A percentile compares a stretch with the other conserved stretches of the same genome.
These are phyloP conservation scores for Cutaneotrichosporon dermatis DNA, from an alignment of 1,284 basidiomycete species.

Conservation along the genomic window DNA sequence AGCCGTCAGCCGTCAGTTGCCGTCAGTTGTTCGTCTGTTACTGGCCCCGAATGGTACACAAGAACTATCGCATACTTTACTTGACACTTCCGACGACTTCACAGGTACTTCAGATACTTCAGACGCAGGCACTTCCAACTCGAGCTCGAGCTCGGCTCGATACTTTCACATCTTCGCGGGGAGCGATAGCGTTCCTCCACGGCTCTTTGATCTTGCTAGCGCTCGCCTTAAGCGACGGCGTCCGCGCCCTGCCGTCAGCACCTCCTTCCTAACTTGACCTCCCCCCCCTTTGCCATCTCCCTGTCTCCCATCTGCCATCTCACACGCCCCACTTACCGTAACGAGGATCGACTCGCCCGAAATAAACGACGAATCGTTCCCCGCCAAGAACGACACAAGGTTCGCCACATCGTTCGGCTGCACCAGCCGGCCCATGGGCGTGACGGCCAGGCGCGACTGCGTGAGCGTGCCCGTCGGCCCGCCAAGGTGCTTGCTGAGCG, in stretches of 20 bases:
- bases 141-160: not conserved
- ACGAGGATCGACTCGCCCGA: conserved; percentile 19
- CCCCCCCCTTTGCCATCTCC: too few relatives aligned
- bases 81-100: too few relatives aligned
- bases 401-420: conserved; percentile 17
- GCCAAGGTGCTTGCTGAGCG: conserved; percentile 8
- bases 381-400: conserved; percentile 20
- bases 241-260: conserved; percentile 1
- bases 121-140: too few relatives aligned
- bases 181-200: not conserved
- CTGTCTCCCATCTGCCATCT: too few relatives aligned
- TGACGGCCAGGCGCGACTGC: not conserved
- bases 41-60: too few relatives aligned
- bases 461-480: conserved; percentile 3
- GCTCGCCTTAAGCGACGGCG: not conserved
- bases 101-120: too few relatives aligned
- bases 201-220: too few relatives aligned
- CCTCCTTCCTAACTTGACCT: too few relatives aligned
- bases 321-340: conserved; percentile 8
- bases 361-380: conserved; percentile 19
- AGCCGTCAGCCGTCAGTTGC: too few relatives aligned
- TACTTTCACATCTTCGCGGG: not conserved
- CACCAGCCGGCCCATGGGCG: conserved; percentile 16
- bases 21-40: too few relatives aligned
- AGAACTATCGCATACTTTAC: too few relatives aligned